phyloP scores from a whole-genome alignment of 192 early-diverging fungal species.

The Backusella sp. region DNA sequence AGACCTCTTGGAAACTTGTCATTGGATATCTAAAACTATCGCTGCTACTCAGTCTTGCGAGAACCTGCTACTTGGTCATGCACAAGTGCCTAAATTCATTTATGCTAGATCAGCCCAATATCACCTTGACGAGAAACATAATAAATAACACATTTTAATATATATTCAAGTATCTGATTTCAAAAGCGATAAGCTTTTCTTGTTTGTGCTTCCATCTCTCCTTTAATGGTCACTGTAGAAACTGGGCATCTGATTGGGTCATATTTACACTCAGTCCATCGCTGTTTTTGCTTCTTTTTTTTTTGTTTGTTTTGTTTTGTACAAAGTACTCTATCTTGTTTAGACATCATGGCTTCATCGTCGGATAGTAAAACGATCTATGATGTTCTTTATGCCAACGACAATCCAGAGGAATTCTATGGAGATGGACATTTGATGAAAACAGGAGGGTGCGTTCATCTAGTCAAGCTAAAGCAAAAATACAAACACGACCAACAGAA shows the following conservation, averaged over 20 bases:
- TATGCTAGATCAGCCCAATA: not conserved
- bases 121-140: not conserved
- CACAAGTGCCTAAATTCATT: not conserved
- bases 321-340: not conserved
- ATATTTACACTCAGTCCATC: not conserved
- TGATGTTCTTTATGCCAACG: slow-evolving; percentile 23
- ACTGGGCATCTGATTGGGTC: not conserved
- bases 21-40: not conserved
- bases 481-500: not conserved
- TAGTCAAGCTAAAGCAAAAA: slow-evolving; percentile 17
- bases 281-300: not conserved
- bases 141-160: not conserved
- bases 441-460: slow-evolving; percentile 21
- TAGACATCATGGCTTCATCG: not conserved
- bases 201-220: not conserved
- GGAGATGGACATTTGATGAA: not conserved
- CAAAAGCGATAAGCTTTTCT: not conserved
- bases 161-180: not conserved
- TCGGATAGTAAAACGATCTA: slow-evolving; percentile 20
- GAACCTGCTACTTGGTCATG: not conserved
- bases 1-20: not conserved
- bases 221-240: not conserved
- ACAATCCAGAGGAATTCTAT: slow-evolving; percentile 25
- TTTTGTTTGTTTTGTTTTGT: slow-evolving; percentile 2
- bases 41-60: not conserved